A percentile compares a stretch with the other conserved stretches of the same genome.
phyloP scores from a whole-genome alignment of 2,329 filamentous ascomycete genomes.

The Colletotrichum australisinense region DNA sequence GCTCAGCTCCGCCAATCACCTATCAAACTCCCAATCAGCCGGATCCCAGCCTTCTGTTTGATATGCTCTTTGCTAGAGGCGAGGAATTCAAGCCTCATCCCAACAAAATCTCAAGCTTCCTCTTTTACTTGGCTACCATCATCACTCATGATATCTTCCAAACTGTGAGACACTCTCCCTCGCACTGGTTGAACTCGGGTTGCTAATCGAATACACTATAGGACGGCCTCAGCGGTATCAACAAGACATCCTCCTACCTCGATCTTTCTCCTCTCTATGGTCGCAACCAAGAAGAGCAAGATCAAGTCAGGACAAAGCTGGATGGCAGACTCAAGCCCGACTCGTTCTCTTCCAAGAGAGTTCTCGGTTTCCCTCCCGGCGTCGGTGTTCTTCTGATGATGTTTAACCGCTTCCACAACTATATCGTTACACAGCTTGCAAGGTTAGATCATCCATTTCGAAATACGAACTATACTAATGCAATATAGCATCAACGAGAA shows the following conservation, averaged over 20 bases:
- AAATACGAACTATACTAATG: constrained; percentile 33
- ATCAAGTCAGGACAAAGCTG: constrained; percentile 58
- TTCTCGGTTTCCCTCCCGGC: constrained; percentile 63
- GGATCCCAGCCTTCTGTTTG: constrained; percentile 37
- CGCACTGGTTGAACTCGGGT: constrained; percentile 20
- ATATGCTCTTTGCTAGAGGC: constrained; percentile 36
- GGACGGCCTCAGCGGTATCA: constrained; percentile 44
- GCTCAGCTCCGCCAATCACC: constrained; percentile 31
- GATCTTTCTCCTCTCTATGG: constrained; percentile 64
- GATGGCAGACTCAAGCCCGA: constrained; percentile 66
- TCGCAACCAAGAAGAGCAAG: constrained; percentile 61
- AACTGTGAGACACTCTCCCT: constrained; percentile 35
- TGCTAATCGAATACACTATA: constrained; percentile 39
- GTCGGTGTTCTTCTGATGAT: constrained; percentile 64
- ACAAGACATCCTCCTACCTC: constrained; percentile 57
- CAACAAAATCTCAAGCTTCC: constrained; percentile 56
- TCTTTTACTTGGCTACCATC: constrained; percentile 62
- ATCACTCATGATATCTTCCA: constrained; percentile 64
- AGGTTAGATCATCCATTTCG: background rate
- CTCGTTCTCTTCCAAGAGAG: constrained; percentile 62
- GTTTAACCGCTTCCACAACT: constrained; percentile 56
- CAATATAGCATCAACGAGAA: constrained; percentile 53
- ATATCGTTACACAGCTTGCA: constrained; percentile 37
- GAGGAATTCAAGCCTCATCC: constrained; percentile 42
- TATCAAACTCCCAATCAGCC: constrained; percentile 36